Evolutionary conservation across 2,329 filamentous ascomycete species (phyloP).

Genomic region (Fusarium virguliforme): DNA sequence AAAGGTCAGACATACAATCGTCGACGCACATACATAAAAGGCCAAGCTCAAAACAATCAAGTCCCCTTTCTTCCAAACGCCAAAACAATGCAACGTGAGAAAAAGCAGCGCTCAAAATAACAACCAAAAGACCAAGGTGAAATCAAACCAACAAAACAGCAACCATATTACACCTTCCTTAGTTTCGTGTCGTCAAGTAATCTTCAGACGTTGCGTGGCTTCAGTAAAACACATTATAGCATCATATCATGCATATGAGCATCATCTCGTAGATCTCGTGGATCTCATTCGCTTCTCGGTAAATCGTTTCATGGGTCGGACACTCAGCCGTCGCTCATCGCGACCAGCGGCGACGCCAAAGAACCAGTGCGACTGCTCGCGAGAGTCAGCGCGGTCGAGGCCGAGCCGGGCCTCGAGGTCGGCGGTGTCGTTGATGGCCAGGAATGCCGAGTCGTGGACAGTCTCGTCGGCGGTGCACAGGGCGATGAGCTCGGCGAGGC

Average conservation of each 20-base stretch:
- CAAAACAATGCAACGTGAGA: slow-evolving; percentile 37
- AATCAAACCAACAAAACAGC: slow-evolving; percentile 12
- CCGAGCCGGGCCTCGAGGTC: slow-evolving; percentile 81
- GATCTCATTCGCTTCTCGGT: slow-evolving; percentile 60
- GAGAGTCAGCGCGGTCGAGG: slow-evolving; percentile 61
- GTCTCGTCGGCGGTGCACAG: slow-evolving; percentile 83
- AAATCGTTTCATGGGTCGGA: slow-evolving; percentile 63
- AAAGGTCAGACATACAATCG: slow-evolving; percentile 18
- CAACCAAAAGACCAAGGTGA: slow-evolving; percentile 18
- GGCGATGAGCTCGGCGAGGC: slow-evolving; percentile 82
- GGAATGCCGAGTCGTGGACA: slow-evolving; percentile 80
- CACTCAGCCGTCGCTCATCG: slow-evolving; percentile 62
- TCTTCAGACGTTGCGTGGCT: slow-evolving; percentile 6
- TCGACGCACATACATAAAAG: slow-evolving; percentile 34
- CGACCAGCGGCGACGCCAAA: slow-evolving; percentile 62
- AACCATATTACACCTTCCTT: slow-evolving; percentile 10
- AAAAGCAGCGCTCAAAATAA: slow-evolving; percentile 27
- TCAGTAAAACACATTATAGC: slow-evolving; percentile 36
- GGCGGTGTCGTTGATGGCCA: slow-evolving; percentile 75
- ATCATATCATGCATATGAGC: slow-evolving; percentile 26
- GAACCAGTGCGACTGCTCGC: slow-evolving; percentile 68
- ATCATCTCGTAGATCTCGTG: slow-evolving; percentile 51
- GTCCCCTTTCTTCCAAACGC: slow-evolving; percentile 39
- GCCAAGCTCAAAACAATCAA: neutral
- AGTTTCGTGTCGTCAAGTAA: slow-evolving; percentile 30